Evolutionary conservation across 495 filamentous ascomycete species (phyloP).

Genomic region (Penicillium silybi): DNA sequence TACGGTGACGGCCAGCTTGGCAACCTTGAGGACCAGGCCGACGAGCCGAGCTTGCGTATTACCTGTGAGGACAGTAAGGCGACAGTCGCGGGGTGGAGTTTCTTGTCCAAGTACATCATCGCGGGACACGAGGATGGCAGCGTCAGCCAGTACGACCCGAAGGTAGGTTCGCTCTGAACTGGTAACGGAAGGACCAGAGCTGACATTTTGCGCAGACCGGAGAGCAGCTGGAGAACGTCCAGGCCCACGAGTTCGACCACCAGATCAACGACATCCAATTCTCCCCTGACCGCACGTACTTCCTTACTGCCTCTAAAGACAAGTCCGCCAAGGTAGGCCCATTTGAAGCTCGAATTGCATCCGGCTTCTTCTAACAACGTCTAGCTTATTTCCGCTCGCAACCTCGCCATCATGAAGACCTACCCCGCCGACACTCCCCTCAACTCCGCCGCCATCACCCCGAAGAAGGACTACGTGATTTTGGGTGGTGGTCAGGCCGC

Average conservation of each 20-base stretch:
- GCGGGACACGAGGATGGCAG: constrained; percentile 95
- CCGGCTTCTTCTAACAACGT: background rate
- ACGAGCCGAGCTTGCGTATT: constrained; percentile 77
- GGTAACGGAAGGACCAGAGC: background rate
- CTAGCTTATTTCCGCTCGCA: constrained; percentile 72
- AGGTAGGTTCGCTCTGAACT: constrained; percentile 50
- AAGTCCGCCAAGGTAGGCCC: constrained; percentile 81
- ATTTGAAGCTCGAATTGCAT: background rate
- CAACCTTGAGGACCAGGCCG: constrained; percentile 59
- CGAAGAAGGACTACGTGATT: constrained; percentile 95
- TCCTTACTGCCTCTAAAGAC: constrained; percentile 96
- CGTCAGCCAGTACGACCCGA: constrained; percentile 90
- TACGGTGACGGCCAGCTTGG: constrained; percentile 64
- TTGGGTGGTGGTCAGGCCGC: constrained; percentile 96
- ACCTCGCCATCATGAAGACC: constrained; percentile 88
- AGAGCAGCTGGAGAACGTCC: constrained; percentile 72
- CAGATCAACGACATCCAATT: constrained; percentile 93
- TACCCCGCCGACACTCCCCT: constrained; percentile 92
- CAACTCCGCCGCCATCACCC: constrained; percentile 88
- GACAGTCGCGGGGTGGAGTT: constrained; percentile 95
- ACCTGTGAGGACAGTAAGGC: constrained; percentile 92
- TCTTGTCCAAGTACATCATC: constrained; percentile 87
- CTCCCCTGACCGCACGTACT: constrained; percentile 89
- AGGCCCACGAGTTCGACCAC: constrained; percentile 77
- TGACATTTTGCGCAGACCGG: constrained; percentile 56